Base-by-base conservation (phyloP, 177 flowering plant genomes). In the Vitis hybrid region DNA sequence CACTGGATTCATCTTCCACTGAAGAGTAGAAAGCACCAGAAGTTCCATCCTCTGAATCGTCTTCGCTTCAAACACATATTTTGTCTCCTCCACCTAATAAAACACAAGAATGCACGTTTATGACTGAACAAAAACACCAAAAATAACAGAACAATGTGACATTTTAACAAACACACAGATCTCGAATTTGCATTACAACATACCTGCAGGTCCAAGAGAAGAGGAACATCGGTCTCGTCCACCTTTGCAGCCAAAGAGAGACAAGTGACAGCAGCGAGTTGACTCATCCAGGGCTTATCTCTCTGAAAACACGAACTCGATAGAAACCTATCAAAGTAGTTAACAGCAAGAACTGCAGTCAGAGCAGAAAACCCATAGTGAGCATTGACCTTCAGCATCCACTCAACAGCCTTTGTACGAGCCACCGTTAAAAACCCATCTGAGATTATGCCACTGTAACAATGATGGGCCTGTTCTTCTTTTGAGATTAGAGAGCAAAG, bases 241-340 rank as follows among this genome's bases (percentile, higher is more conserved):
- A 88, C 84, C 58, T 88, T 88, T 18, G 90, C 86, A 69, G 91
- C 92, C 35, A 88, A 52, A 61, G 90, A 87, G 69, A 88, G 75
- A 61, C 90, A 87, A 75, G 92, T 85, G 12, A 88, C 89, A 49
- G 90, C 85, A 52, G 75, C 70, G 40, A 88, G 82, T 19, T 87
- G 92, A 67, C 74, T 72, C 89, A 85, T 87, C 91, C 90, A 88
- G 32, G 89, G 89, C 76, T 80, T 87, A 35, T 88, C 89, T 17
- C 32, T 80, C 70, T 77, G 84, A 63, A 82, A 74, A 59, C 65
- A 64, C 4, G 56, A 18, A 73, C 83, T 82, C 3, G 77, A 56
- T 17, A 77, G n/a, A 57, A 87, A 88, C 70, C 90, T 77, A 68
- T 88, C 88, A 51, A 80, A 80, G 71, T 82, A 86, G 77, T 80